Evolutionary conservation across 2,329 filamentous ascomycete genomes (phyloP).

Genomic region (Ceratocystis alfenasii): DNA sequence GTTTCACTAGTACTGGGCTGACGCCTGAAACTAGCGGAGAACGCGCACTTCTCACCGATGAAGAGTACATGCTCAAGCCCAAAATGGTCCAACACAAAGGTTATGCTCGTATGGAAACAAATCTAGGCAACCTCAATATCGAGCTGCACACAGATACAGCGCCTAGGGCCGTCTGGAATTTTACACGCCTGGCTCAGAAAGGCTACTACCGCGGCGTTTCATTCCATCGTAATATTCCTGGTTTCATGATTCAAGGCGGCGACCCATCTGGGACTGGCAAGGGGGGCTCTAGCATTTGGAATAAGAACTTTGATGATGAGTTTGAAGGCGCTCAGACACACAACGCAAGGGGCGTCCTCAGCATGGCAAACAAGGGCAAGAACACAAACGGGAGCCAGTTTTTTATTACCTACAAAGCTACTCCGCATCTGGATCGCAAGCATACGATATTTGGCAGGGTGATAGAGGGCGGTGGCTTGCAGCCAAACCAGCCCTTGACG

Average conservation of each 20-base stretch:
- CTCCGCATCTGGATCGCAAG: conserved; percentile 80
- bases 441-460: conserved; percentile 93
- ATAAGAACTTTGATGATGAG: conserved; percentile 87
- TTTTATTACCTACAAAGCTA: conserved; percentile 80
- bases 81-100: conserved; percentile 80
- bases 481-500: conserved; percentile 45
- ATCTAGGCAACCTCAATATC: conserved; percentile 69
- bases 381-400: conserved; percentile 94
- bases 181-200: conserved; percentile 72
- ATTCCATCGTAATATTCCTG: conserved; percentile 89
- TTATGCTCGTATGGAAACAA: conserved; percentile 82
- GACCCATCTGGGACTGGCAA: conserved; percentile 86
- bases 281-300: conserved; percentile 86
- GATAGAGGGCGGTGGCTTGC: conserved; percentile 49
- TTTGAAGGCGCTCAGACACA: conserved; percentile 84
- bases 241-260: conserved; percentile 97
- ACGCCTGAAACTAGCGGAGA: conserved; percentile 85
- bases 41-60: conserved; percentile 74
- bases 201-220: conserved; percentile 76
- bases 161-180: conserved; percentile 94
- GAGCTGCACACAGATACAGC: conserved; percentile 86
- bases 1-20: conserved; percentile 87
- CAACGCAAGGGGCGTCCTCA: conserved; percentile 63
- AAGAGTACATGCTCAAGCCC: conserved; percentile 93
- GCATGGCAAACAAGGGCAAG: conserved; percentile 98